phyloP scores from a whole-genome alignment of 176 grass and related monocot genomes.

The Pontederia paniculata region DNA sequence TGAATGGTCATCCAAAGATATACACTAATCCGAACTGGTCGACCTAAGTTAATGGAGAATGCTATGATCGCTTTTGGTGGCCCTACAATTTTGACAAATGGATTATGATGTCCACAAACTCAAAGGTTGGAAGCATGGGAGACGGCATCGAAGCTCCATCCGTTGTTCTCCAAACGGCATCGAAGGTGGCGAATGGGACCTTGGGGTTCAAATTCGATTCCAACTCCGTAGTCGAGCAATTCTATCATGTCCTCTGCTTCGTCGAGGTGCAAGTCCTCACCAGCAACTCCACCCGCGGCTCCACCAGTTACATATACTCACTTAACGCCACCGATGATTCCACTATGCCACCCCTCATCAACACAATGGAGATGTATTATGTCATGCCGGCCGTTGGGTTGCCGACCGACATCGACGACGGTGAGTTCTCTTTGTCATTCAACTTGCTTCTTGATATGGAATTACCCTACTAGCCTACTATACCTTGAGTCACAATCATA shows the following conservation, averaged over 20 bases:
- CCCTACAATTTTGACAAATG: not conserved
- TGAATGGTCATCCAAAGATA: too few species aligned
- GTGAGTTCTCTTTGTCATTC: not conserved
- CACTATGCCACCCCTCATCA: conserved; percentile 17
- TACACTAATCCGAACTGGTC: too few species aligned
- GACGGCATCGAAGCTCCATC: not conserved
- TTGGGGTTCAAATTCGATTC: not conserved
- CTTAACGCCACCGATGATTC: conserved; percentile 13
- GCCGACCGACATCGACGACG: conserved; percentile 7
- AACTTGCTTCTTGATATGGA: too few species aligned
- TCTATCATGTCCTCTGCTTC: not conserved
- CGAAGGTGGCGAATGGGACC: not conserved
- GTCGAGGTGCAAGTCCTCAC: not conserved
- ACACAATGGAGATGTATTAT: conserved; percentile 12
- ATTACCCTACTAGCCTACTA: too few species aligned
- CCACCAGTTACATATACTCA: not conserved
- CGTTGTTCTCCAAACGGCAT: conserved; percentile 1
- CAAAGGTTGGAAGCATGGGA: not conserved
- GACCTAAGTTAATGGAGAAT: too few species aligned
- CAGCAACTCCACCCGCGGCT: not conserved
- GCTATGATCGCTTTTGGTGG: not conserved
- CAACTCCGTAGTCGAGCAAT: not conserved
- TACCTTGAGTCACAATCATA: too few species aligned
- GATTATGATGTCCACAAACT: not conserved
- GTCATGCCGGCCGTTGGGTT: not conserved